Conservation (phyloP, 805 yeast genomes). For the Candida michaelii region DNA sequence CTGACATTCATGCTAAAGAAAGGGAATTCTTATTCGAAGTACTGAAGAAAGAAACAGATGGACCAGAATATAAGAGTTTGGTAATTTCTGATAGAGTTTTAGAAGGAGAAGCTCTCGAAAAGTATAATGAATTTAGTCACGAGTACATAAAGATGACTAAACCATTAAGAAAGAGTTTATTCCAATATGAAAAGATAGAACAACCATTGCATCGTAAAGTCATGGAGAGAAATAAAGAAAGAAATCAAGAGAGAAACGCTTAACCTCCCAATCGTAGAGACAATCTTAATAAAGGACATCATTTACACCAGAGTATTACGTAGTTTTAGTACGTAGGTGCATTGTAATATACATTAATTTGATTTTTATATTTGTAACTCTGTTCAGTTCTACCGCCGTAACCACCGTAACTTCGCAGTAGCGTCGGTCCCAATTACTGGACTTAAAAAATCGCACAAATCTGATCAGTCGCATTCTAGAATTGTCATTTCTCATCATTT, state of each 20-base stretch:
- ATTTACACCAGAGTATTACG: too few species aligned
- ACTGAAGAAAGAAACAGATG: background rate
- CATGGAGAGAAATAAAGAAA: too few species aligned
- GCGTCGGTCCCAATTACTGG: too few species aligned
- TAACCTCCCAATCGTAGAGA: too few species aligned
- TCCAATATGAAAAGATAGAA: conserved; percentile 17
- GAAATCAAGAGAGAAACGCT: background rate
- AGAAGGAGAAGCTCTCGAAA: conserved; percentile 8
- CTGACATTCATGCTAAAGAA: conserved; percentile 26
- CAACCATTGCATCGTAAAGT: conserved; percentile 16
- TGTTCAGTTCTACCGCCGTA: too few species aligned
- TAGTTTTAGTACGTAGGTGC: background rate
- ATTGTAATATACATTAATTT: background rate
- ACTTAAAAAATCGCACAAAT: too few species aligned
- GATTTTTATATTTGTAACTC: too few species aligned
- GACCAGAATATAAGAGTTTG: background rate
- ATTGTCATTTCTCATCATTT: background rate
- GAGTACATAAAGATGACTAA: conserved; percentile 15
- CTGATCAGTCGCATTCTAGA: conserved; percentile 1
- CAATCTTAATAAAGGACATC: too few species aligned
- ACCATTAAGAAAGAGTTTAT: conserved; percentile 19
- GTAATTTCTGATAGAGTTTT: conserved; percentile 9
- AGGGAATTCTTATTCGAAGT: conserved; percentile 16
- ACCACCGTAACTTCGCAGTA: too few species aligned
- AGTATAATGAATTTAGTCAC: conserved; percentile 15